These are phyloP conservation scores for Acanthamoeba lugdunensis DNA, from an alignment of 208 protist genomes.

Conservation along the genomic window DNA sequence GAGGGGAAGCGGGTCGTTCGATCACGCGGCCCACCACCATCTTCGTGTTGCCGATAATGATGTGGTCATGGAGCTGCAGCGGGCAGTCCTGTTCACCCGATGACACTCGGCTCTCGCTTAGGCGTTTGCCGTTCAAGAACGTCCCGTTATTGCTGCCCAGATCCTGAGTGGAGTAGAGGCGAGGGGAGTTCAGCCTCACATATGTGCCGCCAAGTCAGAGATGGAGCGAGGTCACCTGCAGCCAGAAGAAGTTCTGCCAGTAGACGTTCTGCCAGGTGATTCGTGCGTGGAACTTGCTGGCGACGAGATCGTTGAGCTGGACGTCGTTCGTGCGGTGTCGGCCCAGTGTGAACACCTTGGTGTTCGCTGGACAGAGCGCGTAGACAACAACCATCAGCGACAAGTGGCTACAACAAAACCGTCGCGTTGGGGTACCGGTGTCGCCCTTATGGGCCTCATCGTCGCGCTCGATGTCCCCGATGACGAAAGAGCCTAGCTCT, in stretches of 20 bases:
- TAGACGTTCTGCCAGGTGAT: constrained; percentile 61
- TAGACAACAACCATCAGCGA: too few relatives aligned
- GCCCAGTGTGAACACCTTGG: constrained; percentile 25
- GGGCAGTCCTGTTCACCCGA: constrained; percentile 55
- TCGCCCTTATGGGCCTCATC: constrained; percentile 27
- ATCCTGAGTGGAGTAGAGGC: neutral
- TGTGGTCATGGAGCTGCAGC: constrained; percentile 50
- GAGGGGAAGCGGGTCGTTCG: neutral
- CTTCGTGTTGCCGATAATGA: constrained; percentile 35
- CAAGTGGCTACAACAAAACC: neutral
- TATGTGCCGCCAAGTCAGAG: too few relatives aligned
- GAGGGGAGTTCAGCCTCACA: too few relatives aligned
- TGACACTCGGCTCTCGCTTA: constrained; percentile 36
- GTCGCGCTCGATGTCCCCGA: constrained; percentile 1
- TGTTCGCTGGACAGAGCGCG: neutral
- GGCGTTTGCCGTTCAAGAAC: constrained; percentile 41
- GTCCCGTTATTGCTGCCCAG: constrained; percentile 59
- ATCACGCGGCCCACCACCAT: neutral
- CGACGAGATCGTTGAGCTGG: constrained; percentile 30
- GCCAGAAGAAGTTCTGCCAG: constrained; percentile 60
- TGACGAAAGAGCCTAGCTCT: constrained; percentile 21
- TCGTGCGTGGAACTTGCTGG: constrained; percentile 51
- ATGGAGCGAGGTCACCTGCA: neutral
- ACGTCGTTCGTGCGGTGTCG: constrained; percentile 37
- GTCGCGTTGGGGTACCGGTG: neutral